Base-by-base conservation (phyloP, 2,329 filamentous ascomycete species). In the Xylaria sp. region DNA sequence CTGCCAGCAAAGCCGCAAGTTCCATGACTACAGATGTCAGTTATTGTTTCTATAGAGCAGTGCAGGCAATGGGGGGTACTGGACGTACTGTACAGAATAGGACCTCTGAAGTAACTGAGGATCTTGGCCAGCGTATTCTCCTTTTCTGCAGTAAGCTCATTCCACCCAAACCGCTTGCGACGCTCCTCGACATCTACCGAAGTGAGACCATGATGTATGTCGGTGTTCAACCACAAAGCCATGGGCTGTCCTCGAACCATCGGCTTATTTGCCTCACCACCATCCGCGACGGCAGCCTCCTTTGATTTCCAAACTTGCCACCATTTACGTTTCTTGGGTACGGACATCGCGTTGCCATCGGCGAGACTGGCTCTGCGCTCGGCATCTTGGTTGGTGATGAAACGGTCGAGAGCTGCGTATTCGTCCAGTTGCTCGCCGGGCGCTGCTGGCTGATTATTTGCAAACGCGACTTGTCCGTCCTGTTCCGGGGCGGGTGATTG, bases 111-210 rank as follows among this genome's bases (percentile, higher is more conserved):
- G 79, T 89, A 92, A 73, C 84, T 82, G 69, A 91, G 77, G 78
- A 92, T 88, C 78, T 91, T 88, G 69, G 87, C 76, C 75, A 90
- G 84, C 79, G 90, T 79, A 78, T 90, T 90, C 75, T 87, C 86
- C 80, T 90, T 90, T 79, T 91, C 88, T 21, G 87, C 85, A 23
- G 81, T 81, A 74, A 91, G 81, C 75, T 91, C 89, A 78, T 91
- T 91, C 79, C 77, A 90, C 65, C 89, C 89, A 70, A 83, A 86
- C 66, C 84, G 84, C 78, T 83, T 89, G 69, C 89, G 83, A 68
- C 89, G 85, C 52, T 72, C 71, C 68, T 89, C 87, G 53, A 90
- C 84, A 54, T 88, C 83, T 56, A 71, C 62, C 57, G 73, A 75
- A 57, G 78, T 78, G 57, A 92, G 78, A 81, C 89, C 89, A 58